Percentiles rank a stretch among this genome's conserved stretches.
phyloP scores from a whole-genome alignment of 192 early-diverging fungal genomes.

The Rhizophagus sp. region DNA sequence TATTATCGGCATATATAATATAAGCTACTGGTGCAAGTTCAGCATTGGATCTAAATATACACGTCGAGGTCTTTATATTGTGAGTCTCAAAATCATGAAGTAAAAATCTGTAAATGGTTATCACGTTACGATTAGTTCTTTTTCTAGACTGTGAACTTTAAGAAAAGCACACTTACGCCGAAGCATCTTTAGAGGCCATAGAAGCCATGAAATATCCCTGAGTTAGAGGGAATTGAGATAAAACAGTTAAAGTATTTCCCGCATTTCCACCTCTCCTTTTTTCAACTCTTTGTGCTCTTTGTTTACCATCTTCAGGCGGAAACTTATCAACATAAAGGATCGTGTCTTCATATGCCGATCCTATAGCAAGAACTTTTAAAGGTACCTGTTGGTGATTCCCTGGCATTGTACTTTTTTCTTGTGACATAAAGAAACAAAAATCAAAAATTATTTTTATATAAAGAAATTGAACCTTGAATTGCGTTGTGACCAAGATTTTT shows the following conservation, averaged over 20 bases:
- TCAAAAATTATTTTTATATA: neutral
- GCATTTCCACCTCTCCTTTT: conserved; percentile 67
- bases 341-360: conserved; percentile 62
- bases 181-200: conserved; percentile 46
- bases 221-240: conserved; percentile 50
- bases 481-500: too few relatives aligned
- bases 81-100: conserved; percentile 38
- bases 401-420: neutral
- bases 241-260: conserved; percentile 56
- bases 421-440: neutral
- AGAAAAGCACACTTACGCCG: conserved; percentile 39
- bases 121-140: conserved; percentile 10
- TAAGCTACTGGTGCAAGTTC: conserved; percentile 53
- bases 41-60: conserved; percentile 42
- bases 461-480: too few relatives aligned
- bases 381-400: conserved; percentile 1
- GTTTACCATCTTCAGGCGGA: conserved; percentile 63
- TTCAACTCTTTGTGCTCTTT: conserved; percentile 56
- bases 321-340: conserved; percentile 61
- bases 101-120: conserved; percentile 33
- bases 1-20: conserved; percentile 54
- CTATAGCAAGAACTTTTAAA: conserved; percentile 37
- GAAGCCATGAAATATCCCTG: conserved; percentile 53
- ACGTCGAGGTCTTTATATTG: conserved; percentile 47
- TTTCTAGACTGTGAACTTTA: neutral